These are phyloP conservation scores for Aspergillus leporis DNA, from an alignment of 495 filamentous ascomycete species.

Conservation along the genomic window DNA sequence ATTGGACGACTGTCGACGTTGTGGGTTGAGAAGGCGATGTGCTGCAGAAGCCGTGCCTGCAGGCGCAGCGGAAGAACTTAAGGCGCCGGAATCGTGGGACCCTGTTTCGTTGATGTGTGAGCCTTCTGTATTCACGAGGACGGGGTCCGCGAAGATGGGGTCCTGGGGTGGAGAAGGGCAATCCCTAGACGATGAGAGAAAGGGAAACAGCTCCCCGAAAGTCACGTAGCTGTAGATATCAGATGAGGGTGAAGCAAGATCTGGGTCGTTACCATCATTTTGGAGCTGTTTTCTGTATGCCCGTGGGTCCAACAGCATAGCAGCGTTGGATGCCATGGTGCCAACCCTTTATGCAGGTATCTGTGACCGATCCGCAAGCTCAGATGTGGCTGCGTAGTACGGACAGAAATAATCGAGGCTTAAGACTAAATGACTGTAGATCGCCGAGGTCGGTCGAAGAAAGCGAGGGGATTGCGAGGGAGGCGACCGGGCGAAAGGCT, in stretches of 20 bases:
- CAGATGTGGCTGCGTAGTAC: background rate
- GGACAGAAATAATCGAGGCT: background rate
- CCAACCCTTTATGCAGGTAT: slow-evolving; percentile 14
- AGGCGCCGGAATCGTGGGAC: slow-evolving; percentile 16
- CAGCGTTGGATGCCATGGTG: slow-evolving; percentile 44
- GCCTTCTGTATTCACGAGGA: slow-evolving; percentile 8
- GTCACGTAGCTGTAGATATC: slow-evolving; percentile 3
- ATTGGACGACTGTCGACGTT: slow-evolving; percentile 11
- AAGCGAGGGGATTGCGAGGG: background rate
- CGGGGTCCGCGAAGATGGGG: slow-evolving; percentile 18
- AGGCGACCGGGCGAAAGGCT: background rate
- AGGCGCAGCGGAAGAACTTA: slow-evolving; percentile 24
- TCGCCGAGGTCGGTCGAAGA: background rate
- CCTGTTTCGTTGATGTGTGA: slow-evolving; percentile 27
- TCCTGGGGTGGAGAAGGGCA: slow-evolving; percentile 20
- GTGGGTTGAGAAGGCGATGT: slow-evolving; percentile 24
- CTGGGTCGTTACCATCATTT: slow-evolving; percentile 35
- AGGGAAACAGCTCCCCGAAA: slow-evolving; percentile 1
- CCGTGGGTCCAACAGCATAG: slow-evolving; percentile 46
- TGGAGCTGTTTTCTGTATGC: slow-evolving; percentile 35
- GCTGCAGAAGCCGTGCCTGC: slow-evolving; percentile 29
- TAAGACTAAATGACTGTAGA: background rate
- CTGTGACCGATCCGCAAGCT: slow-evolving; percentile 8
- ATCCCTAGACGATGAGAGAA: slow-evolving; percentile 14
- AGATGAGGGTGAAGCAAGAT: slow-evolving; percentile 10